A percentile compares a stretch with the other conserved stretches of the same genome.
phyloP scores from a whole-genome alignment of 306 rosid genomes.

The Ormosia emarginata region DNA sequence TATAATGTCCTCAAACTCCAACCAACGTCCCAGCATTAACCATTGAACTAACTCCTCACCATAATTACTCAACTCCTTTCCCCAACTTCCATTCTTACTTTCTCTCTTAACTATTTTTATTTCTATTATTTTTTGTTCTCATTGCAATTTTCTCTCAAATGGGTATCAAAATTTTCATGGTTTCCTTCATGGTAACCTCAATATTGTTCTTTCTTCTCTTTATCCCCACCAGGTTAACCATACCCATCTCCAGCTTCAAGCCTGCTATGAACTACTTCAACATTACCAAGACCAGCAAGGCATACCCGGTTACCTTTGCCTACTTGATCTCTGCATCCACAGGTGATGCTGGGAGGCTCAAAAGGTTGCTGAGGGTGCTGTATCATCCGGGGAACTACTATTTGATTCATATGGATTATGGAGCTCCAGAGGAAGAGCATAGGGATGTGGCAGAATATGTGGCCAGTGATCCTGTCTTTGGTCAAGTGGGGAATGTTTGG shows the following conservation, averaged over 20 bases:
- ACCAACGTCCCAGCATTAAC: constrained; percentile 10
- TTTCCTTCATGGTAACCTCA: constrained; percentile 48
- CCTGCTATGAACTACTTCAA: constrained; percentile 35
- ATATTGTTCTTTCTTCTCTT: constrained; percentile 43
- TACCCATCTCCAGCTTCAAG: constrained; percentile 40
- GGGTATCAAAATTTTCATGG: constrained; percentile 60
- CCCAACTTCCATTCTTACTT: constrained; percentile 5
- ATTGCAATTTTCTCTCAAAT: constrained; percentile 34
- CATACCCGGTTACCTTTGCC: constrained; percentile 64
- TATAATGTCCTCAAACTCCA: not conserved
- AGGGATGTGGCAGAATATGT: constrained; percentile 49
- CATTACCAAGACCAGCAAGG: constrained; percentile 21
- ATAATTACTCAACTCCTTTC: not conserved
- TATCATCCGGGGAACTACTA: constrained; percentile 89
- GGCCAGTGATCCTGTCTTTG: constrained; percentile 52
- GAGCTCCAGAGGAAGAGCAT: constrained; percentile 62
- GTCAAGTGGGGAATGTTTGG: constrained; percentile 81
- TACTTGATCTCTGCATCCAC: constrained; percentile 82
- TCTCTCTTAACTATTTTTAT: not conserved
- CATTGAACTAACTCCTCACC: constrained; percentile 7
- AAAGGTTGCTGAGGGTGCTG: constrained; percentile 54
- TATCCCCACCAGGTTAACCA: constrained; percentile 60
- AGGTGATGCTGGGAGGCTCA: constrained; percentile 62
- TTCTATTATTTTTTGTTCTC: not conserved
- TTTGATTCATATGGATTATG: constrained; percentile 75